Base-by-base conservation (phyloP, 345 rosid genomes). In the Corchorus capsularis region DNA sequence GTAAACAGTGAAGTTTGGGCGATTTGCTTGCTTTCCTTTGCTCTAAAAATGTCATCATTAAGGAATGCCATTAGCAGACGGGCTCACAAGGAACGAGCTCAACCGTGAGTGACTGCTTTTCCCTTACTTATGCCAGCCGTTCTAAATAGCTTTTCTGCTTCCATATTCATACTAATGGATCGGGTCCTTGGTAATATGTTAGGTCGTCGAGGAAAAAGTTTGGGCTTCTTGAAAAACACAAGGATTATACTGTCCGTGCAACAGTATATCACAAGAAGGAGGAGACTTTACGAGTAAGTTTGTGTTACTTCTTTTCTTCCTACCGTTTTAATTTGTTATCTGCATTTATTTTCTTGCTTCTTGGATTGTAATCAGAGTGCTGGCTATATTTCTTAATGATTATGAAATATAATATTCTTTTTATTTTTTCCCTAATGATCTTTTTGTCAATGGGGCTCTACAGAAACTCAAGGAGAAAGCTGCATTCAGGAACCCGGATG, bases 221-320 rank as follows among this genome's bases (percentile, higher is more conserved):
- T 65, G 99, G 98, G 34, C 79, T 93, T 52, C 96, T 92, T 16
- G 98, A 95, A 82, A 93, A 95, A 81, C 99, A 95, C 79, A 93
- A 93, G 83, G 99, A 95, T 82, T 95, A 95, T 86, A 85, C 87
- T 39, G 79, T 85, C 75, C 92, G 96, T 54, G 99, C 97, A 0
- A 86, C 82, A 72, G 91, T 90, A 20, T 91, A 53, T 77, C 98
- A 93, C 85, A 73, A 84, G 67, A 91, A 94, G 81, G 89, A 91
- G 79, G 93, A 89, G 4, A 69, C 87, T 34, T 75, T 88, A 80
- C 86, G 55, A 86, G 96, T 89, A 68, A 27, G 61, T 56, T 35
- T 35, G 32, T 59, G 59, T 1, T 27, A 27, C 43, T 35, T 65
- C 27, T 27, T 41, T 75, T 17, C 34, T 41, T 43, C 27, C 19